Evolutionary conservation across 441 rosid genomes (phyloP).

Genomic region (Mallotus japonicus): DNA sequence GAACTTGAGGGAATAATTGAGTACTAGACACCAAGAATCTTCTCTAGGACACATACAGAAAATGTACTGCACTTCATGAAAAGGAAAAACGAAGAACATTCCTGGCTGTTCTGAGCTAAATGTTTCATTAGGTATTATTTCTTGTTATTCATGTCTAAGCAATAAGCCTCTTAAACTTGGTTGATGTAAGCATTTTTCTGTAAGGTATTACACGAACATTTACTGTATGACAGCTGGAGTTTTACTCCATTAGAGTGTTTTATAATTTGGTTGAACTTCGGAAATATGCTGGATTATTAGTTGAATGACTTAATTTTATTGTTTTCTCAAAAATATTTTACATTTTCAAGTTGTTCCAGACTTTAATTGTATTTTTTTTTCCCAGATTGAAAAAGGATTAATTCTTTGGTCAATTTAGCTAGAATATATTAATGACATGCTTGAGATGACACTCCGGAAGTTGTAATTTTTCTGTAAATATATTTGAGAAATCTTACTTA

Average conservation of each 20-base stretch:
- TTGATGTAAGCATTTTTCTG: background rate
- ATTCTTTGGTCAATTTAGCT: background rate
- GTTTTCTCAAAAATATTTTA: background rate
- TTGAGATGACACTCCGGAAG: background rate
- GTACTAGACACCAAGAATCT: background rate
- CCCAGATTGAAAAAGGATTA: background rate
- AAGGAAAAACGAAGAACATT: background rate
- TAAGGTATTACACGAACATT: background rate
- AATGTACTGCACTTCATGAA: background rate
- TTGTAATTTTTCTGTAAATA: background rate
- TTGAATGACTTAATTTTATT: background rate
- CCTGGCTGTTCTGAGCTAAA: background rate
- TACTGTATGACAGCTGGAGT: background rate
- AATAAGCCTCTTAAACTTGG: background rate
- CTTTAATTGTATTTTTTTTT: background rate
- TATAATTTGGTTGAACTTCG: background rate
- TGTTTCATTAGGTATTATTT: background rate
- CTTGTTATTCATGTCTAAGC: slow-evolving; percentile 2
- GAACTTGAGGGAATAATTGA: background rate
- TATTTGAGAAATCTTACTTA: background rate
- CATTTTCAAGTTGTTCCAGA: background rate
- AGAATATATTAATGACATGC: slow-evolving; percentile 1
- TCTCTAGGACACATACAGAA: no score
- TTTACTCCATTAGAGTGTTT: background rate
- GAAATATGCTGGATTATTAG: background rate